Evolutionary conservation across 2,329 filamentous ascomycete species (phyloP), one percentile per base, ranked within the genome.

Genomic region (Triangularia setosa): DNA sequence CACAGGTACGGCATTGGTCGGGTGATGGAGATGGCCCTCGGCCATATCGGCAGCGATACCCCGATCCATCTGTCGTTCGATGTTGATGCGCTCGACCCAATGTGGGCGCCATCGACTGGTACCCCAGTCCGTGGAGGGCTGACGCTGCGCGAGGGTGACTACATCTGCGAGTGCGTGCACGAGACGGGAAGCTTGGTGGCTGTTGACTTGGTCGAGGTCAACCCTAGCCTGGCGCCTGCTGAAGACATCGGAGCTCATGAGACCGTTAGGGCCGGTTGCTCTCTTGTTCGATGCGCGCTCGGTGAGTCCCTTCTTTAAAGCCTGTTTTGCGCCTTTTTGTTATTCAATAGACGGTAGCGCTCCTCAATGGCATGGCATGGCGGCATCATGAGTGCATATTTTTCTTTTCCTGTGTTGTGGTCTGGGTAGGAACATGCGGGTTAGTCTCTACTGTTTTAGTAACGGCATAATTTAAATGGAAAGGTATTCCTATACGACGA

Each of bases 21-120:
- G 69, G 92, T 99, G 69, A 93, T 99, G 80, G 95, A 98, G 74
- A 96, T 97, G 94, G 94, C 94, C n/a, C 84, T 99, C 61, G 94
- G 90, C 30, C 93, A 97, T 81, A 96, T 98, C 70, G 95, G 95
- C 71, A 87, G 83, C 73, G 95, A 98, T 76, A 97, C 93, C 0
- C 95, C 95, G 52, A 97, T 99, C 74, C 95, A 99, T 78, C 86
- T 99, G 65, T 96, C 92, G 40, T 98, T 99, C 73, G 95, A 99
- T 75, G 92, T 99, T 70, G 95, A 99, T 77, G 95, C 93, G 24
- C 84, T 98, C 65, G 95, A 99, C 77, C 95, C 95, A 27, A 90
- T 93, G 84, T 97, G 92, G 90, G 95, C 95, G 44, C 95, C 95
- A 24, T 95, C 91, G 77, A 99, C 95, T 0, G 95, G 95, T 18